Evolutionary conservation across 768 basidiomycete species (phyloP).

Genomic region (Tubosaeta sp.): DNA sequence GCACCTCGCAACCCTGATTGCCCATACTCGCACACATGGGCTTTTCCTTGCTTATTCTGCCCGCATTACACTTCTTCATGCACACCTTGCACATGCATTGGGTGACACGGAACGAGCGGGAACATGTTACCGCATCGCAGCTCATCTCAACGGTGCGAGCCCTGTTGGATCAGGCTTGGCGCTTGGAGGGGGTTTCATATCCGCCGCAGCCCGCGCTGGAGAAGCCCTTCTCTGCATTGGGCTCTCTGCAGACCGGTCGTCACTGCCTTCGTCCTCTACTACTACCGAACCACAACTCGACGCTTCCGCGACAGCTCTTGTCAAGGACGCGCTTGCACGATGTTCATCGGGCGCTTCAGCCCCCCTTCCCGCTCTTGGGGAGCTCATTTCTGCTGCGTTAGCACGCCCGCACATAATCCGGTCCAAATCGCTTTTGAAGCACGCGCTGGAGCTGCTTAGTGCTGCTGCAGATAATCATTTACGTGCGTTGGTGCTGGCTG

Average conservation of each 20-base stretch:
- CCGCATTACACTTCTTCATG: conserved; percentile 64
- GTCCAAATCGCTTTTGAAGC: conserved; percentile 44
- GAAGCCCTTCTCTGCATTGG: conserved; percentile 51
- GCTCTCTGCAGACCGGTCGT: conserved; percentile 17
- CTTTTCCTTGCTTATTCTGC: conserved; percentile 56
- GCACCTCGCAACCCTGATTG: conserved; percentile 48
- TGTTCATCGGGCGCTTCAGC: conserved; percentile 22
- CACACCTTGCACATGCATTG: conserved; percentile 68
- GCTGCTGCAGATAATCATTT: conserved; percentile 66
- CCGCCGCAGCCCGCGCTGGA: conserved; percentile 48
- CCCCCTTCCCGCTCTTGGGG: conserved; percentile 10
- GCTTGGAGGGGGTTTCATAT: conserved; percentile 36
- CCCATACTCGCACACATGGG: conserved; percentile 56
- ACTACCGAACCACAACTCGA: conserved; percentile 16
- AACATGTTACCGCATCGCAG: conserved; percentile 62
- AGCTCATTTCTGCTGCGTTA: conserved; percentile 18
- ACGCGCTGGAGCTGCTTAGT: conserved; percentile 55
- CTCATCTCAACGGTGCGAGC: conserved; percentile 38
- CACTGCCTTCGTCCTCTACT: background rate
- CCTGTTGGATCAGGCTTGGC: conserved; percentile 21
- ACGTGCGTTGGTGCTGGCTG: conserved; percentile 63
- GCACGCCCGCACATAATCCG: conserved; percentile 25
- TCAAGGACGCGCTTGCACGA: conserved; percentile 26
- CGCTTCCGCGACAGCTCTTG: conserved; percentile 10
- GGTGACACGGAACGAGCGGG: conserved; percentile 50